Evolutionary conservation across 345 rosid genomes (phyloP).

Genomic region (Euphorbia tirucalli): DNA sequence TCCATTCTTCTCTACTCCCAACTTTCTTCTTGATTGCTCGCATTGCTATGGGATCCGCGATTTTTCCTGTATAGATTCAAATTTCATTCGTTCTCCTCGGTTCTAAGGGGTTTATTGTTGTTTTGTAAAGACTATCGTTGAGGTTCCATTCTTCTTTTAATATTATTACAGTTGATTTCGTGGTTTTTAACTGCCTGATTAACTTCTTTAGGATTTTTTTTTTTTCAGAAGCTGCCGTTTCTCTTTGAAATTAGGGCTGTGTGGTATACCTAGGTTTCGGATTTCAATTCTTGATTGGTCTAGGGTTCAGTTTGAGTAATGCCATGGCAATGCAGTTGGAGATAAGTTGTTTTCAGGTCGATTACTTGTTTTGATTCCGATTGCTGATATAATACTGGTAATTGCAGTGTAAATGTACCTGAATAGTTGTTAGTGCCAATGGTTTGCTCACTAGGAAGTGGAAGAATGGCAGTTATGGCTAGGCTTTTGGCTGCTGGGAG

Average conservation of each 20-base stretch:
- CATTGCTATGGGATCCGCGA: constrained; percentile 29
- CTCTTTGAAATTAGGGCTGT: too few species aligned
- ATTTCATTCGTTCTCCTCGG: background rate
- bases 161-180: background rate
- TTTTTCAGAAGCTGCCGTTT: background rate
- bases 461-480: constrained; percentile 65
- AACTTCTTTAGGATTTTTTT: background rate
- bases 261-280: too few species aligned
- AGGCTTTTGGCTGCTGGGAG: constrained; percentile 45
- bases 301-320: constrained; percentile 3
- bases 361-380: background rate
- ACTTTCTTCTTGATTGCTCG: background rate
- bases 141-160: background rate
- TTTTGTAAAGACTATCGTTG: background rate
- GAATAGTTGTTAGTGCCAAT: constrained; percentile 29
- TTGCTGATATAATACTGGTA: constrained; percentile 4
- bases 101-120: too few species aligned
- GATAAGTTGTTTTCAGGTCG: background rate
- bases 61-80: background rate
- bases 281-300: too few species aligned
- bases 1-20: background rate
- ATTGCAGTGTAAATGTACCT: constrained; percentile 26
- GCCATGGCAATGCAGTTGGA: constrained; percentile 5
- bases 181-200: background rate
- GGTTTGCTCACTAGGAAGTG: constrained; percentile 58